Evolutionary conservation across 1,139 yeast genomes (phyloP).

Genomic region (Lodderomyces parapsilosis): DNA sequence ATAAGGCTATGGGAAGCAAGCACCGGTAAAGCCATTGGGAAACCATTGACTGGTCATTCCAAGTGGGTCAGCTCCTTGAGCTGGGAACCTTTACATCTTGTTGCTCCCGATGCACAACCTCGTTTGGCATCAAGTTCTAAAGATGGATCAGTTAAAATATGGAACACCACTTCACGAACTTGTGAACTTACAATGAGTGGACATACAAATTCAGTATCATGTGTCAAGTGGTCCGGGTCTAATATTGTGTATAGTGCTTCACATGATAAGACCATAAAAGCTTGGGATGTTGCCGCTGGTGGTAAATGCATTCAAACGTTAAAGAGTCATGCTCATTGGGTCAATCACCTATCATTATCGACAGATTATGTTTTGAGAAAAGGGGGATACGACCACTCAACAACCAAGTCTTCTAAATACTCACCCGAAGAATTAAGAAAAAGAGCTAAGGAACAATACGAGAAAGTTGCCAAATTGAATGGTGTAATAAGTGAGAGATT

Average conservation of each 20-base stretch:
- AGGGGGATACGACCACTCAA: constrained; percentile 43
- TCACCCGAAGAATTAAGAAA: constrained; percentile 32
- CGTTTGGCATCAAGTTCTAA: constrained; percentile 86
- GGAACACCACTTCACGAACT: constrained; percentile 81
- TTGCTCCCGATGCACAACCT: constrained; percentile 62
- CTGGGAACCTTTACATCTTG: constrained; percentile 94
- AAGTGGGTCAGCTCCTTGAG: constrained; percentile 88
- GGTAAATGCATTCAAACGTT: constrained; percentile 81
- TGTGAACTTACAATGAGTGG: constrained; percentile 79
- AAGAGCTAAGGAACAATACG: constrained; percentile 54
- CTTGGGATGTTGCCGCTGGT: constrained; percentile 78
- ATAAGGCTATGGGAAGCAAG: constrained; percentile 83
- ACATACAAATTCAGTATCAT: constrained; percentile 84
- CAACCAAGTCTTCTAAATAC: constrained; percentile 21
- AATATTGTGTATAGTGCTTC: constrained; percentile 86
- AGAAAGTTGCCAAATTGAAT: constrained; percentile 70
- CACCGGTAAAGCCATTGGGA: constrained; percentile 74
- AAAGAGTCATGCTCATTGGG: constrained; percentile 96
- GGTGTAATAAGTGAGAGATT: constrained; percentile 75
- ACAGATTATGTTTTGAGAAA: constrained; percentile 85
- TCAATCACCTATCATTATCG: constrained; percentile 86
- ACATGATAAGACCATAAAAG: constrained; percentile 90
- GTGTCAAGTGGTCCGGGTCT: constrained; percentile 95
- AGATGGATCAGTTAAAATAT: constrained; percentile 84
- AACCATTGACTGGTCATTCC: constrained; percentile 72